A percentile compares a stretch with the other conserved stretches of the same genome.
Conservation (phyloP, 1,284 basidiomycete genomes). For the Vanrija sp. region DNA sequence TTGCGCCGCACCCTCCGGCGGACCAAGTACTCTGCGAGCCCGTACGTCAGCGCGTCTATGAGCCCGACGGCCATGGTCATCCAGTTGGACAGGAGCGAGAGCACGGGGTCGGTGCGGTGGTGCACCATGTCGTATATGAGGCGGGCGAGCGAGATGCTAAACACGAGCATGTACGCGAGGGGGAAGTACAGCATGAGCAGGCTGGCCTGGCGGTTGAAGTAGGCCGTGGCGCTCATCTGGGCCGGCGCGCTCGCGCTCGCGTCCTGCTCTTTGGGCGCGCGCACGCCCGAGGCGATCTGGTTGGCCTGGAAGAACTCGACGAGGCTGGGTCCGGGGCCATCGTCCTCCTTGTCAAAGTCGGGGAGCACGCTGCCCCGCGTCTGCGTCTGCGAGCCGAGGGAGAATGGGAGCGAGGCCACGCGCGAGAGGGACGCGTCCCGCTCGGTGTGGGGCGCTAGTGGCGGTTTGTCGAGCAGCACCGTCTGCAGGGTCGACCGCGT, state of each 20-base stretch:
- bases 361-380: too few relatives aligned
- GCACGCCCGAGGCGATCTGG: too few relatives aligned
- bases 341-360: too few relatives aligned
- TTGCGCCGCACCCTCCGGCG: slow-evolving; percentile 36
- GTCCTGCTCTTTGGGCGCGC: not conserved
- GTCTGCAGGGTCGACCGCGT: too few relatives aligned
- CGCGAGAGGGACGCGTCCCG: too few relatives aligned
- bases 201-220: slow-evolving; percentile 46
- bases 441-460: too few relatives aligned
- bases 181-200: slow-evolving; percentile 48
- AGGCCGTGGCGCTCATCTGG: slow-evolving; percentile 36
- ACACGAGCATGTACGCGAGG: slow-evolving; percentile 43
- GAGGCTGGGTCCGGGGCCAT: too few relatives aligned
- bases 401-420: too few relatives aligned
- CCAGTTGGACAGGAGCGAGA: slow-evolving; percentile 35
- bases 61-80: slow-evolving; percentile 38
- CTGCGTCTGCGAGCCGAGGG: too few relatives aligned
- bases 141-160: slow-evolving; percentile 39
- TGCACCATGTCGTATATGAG: slow-evolving; percentile 41
- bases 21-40: slow-evolving; percentile 39
- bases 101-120: slow-evolving; percentile 19
- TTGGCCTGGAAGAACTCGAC: too few relatives aligned
- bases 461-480: too few relatives aligned
- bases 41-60: slow-evolving; percentile 42
- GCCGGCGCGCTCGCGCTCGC: not conserved